Evolutionary conservation across 495 filamentous ascomycete species (phyloP).

Genomic region (Penicillium daleae): DNA sequence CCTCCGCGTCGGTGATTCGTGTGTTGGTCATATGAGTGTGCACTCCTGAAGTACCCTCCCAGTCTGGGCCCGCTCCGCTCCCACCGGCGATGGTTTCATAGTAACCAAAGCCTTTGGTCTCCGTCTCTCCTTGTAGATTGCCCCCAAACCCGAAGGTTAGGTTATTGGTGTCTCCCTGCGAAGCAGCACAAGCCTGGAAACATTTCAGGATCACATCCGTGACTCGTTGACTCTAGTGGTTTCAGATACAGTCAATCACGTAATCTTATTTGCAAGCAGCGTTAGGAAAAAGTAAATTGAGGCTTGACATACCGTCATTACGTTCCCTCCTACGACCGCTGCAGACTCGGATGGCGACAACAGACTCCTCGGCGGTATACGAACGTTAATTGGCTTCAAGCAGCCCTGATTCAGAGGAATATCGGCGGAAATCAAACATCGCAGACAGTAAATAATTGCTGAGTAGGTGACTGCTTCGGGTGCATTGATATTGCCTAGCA

Average conservation of each 20-base stretch:
- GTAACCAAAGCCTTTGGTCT: constrained; percentile 75
- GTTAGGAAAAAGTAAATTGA: neutral
- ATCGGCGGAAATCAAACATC: constrained; percentile 84
- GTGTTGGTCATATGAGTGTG: constrained; percentile 98
- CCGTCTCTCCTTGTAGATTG: constrained; percentile 30
- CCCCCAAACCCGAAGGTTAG: constrained; percentile 49
- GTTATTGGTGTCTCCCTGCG: constrained; percentile 88
- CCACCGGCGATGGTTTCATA: constrained; percentile 94
- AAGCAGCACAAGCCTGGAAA: constrained; percentile 84
- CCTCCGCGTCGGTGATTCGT: constrained; percentile 87
- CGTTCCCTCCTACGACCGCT: constrained; percentile 89
- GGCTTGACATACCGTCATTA: constrained; percentile 59
- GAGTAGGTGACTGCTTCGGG: constrained; percentile 88
- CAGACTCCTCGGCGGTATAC: constrained; percentile 77
- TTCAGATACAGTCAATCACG: neutral
- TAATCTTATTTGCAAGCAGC: neutral
- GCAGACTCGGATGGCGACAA: constrained; percentile 77
- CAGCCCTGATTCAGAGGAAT: constrained; percentile 97
- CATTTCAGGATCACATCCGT: constrained; percentile 88
- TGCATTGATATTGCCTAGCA: constrained; percentile 82
- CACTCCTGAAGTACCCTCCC: constrained; percentile 85
- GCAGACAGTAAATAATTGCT: constrained; percentile 92
- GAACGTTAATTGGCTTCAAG: constrained; percentile 78
- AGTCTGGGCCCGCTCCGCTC: constrained; percentile 77
- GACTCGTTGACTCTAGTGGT: constrained; percentile 64